Percentiles rank a stretch among this genome's conserved stretches.
These are phyloP conservation scores for Gremmenia infestans DNA, from an alignment of 2,329 filamentous ascomycete genomes.

Conservation along the genomic window DNA sequence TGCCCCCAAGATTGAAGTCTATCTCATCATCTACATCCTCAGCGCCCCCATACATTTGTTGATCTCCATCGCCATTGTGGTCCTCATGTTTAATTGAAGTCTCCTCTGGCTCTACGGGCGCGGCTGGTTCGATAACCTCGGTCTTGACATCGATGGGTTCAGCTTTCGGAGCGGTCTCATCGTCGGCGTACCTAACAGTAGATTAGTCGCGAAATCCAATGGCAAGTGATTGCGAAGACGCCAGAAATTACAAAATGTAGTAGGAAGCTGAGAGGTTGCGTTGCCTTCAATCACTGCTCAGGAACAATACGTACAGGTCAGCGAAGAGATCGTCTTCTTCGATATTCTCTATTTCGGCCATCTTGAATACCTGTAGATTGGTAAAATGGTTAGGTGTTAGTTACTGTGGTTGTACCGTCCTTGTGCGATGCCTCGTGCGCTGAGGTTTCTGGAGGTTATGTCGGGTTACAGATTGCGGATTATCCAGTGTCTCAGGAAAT, in stretches of 20 bases:
- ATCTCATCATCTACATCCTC: slow-evolving; percentile 53
- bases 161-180: slow-evolving; percentile 47
- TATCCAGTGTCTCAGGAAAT: too few relatives aligned
- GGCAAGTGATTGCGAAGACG: slow-evolving; percentile 8
- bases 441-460: not conserved
- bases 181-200: slow-evolving; percentile 57
- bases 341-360: slow-evolving; percentile 77
- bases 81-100: slow-evolving; percentile 21
- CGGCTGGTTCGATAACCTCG: slow-evolving; percentile 28
- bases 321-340: slow-evolving; percentile 88
- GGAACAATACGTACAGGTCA: slow-evolving; percentile 66
- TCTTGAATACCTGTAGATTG: slow-evolving; percentile 36
- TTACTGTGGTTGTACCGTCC: not conserved
- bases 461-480: not conserved
- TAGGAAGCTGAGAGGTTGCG: not conserved
- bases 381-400: not conserved
- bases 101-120: slow-evolving; percentile 21
- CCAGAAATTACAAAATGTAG: not conserved
- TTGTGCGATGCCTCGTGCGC: not conserved
- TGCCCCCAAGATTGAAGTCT: slow-evolving; percentile 49
- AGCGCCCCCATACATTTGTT: slow-evolving; percentile 40
- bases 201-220: slow-evolving; percentile 7
- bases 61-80: slow-evolving; percentile 36
- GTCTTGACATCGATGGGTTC: slow-evolving; percentile 29
- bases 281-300: not conserved